A percentile compares a stretch with the other conserved stretches of the same genome.
Conservation (phyloP, 2,329 filamentous ascomycete species). For the Aureobasidium sp. region DNA sequence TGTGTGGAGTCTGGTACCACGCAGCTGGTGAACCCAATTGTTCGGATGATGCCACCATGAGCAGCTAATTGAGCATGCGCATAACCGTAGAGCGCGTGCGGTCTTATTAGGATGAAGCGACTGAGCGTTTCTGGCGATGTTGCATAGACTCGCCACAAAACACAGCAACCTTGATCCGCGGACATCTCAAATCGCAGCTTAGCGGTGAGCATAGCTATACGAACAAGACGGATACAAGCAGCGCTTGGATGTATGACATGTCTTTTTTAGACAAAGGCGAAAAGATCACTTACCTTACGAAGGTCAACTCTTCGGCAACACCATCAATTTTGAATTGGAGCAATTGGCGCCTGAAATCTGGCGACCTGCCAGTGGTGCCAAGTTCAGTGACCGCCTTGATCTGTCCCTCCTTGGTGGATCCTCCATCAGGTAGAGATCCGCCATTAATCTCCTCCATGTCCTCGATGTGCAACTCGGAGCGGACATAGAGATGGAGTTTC, state of each 20-base stretch:
- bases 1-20: slow-evolving; percentile 6
- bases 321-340: slow-evolving; percentile 36
- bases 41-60: not conserved
- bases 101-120: not conserved
- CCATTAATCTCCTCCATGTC: slow-evolving; percentile 43
- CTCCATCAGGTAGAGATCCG: slow-evolving; percentile 35
- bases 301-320: slow-evolving; percentile 39
- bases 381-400: slow-evolving; percentile 39
- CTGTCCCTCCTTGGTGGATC: slow-evolving; percentile 45
- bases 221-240: not conserved
- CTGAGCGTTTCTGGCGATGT: not conserved
- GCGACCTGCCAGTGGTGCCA: slow-evolving; percentile 32
- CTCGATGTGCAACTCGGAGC: slow-evolving; percentile 74
- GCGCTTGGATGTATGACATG: not conserved
- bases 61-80: not conserved
- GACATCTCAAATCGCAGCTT: not conserved
- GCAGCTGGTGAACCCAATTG: not conserved
- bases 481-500: slow-evolving; percentile 65
- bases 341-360: slow-evolving; percentile 37
- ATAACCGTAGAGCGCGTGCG: not conserved
- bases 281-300: slow-evolving; percentile 35
- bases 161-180: not conserved
- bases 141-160: not conserved
- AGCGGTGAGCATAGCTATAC: not conserved
- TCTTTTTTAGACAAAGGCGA: not conserved